Base-by-base conservation (phyloP, 1,139 yeast species). In the Kazachstania sp. region DNA sequence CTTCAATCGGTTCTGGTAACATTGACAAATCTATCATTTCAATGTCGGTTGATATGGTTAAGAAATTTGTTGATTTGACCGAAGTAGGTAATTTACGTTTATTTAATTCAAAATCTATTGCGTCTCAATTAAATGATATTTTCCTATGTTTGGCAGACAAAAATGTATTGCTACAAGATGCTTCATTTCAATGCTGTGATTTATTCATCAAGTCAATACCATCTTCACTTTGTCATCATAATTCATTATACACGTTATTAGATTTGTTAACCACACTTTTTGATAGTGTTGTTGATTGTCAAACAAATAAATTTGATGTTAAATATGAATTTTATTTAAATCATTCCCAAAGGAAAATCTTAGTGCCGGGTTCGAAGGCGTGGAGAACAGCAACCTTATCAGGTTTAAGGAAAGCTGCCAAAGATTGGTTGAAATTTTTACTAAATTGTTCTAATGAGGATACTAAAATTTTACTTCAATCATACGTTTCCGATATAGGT, bases 211-310 rank as follows among this genome's bases (percentile, higher is more conserved):
- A 66, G 41, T 74, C 73, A 41, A 69, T 86, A n/a, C 97, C 98
- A 0, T 81, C 95, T 0, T 72, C 94, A 1, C 72, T 94, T 44
- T 86, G 95, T 60, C 85, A 83, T 54, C 80, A 77, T 43, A 72
- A 72, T 43, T 79, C 95, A 56, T 72, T 90, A 51, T 90, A 79
- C 66, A 78, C 95, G 0, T 68, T 90, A 49, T 73, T 94, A 53
- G 98, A 94, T 61, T 72, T 92, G 47, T 71, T 94, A 59, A 79
- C 86, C 1, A 70, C 88, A 45, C 69, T 90, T 43, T 86, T 86
- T 66, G 83, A 84, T 54, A 82, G 95, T 67, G 77, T 87, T 43
- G 71, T 83, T 39, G 97, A 90, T 65, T 88, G 92, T n/a, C 95
- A 86, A 55, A 77, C 81, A 30, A 83, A 84, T 60, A 87, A 82